Evolutionary conservation across 345 rosid species (phyloP).

Genomic region (Eucalyptus pauciflora): DNA sequence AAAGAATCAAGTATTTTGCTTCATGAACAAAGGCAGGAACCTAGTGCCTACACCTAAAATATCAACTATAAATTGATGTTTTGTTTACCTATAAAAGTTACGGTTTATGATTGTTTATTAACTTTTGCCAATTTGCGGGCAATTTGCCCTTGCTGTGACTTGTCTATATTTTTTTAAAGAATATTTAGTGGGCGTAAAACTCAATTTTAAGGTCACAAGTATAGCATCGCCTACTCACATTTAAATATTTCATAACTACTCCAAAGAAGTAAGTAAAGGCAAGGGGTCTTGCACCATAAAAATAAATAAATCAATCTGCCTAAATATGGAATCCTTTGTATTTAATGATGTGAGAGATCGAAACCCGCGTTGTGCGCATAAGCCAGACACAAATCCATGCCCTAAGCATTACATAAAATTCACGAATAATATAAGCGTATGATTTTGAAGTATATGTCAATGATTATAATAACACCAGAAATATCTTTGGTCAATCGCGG

Average conservation of each 20-base stretch:
- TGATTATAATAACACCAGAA: background rate
- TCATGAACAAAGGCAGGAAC: background rate
- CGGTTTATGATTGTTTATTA: background rate
- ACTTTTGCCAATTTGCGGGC: background rate
- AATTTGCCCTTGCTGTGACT: background rate
- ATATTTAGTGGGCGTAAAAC: background rate
- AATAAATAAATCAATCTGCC: background rate
- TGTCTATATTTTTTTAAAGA: background rate
- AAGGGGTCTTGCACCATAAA: background rate
- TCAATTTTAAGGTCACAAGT: background rate
- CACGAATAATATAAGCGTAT: background rate
- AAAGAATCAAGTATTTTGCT: background rate
- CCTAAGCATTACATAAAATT: background rate
- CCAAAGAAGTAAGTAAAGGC: background rate
- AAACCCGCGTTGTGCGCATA: background rate
- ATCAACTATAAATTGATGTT: background rate
- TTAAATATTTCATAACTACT: background rate
- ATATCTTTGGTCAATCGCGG: background rate
- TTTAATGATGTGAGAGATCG: background rate
- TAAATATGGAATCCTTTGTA: background rate
- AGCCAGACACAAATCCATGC: background rate
- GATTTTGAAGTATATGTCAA: background rate
- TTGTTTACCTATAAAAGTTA: background rate
- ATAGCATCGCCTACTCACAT: background rate
- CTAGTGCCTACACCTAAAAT: background rate